phyloP scores from a whole-genome alignment of 2,329 filamentous ascomycete genomes.

The Clarireedia hainanense region DNA sequence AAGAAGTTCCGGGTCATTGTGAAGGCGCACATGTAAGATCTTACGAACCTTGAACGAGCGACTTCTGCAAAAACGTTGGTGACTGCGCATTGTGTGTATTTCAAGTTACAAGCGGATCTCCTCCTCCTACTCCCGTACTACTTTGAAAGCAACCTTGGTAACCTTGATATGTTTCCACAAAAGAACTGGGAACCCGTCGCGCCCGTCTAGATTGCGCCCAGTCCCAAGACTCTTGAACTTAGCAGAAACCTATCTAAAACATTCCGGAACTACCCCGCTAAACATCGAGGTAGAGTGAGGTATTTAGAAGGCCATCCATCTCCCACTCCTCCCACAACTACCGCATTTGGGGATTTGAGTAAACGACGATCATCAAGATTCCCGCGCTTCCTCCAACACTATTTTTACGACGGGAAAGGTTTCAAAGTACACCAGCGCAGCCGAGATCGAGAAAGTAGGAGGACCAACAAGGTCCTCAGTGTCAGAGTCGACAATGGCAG shows the following conservation, averaged over 20 bases:
- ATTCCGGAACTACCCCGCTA: constrained; percentile 10
- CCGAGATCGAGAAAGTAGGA: background rate
- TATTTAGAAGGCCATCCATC: background rate
- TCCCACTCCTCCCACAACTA: background rate
- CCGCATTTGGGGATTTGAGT: background rate
- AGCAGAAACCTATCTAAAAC: background rate
- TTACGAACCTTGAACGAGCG: too few species aligned
- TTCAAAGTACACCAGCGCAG: background rate
- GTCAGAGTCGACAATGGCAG: constrained; percentile 7
- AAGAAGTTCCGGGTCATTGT: background rate
- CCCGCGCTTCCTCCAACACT: background rate
- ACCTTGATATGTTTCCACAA: too few species aligned
- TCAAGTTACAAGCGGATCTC: too few species aligned
- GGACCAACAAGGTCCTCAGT: background rate
- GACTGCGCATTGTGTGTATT: too few species aligned
- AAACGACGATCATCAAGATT: background rate
- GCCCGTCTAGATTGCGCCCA: background rate
- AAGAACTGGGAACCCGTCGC: background rate
- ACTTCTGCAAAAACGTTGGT: too few species aligned
- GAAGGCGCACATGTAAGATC: too few species aligned
- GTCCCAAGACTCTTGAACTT: background rate
- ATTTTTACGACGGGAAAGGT: background rate
- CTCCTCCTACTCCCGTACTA: too few species aligned
- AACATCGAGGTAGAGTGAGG: background rate
- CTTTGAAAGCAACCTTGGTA: too few species aligned